A percentile compares a stretch with the other conserved stretches of the same genome.
Evolutionary conservation across 495 filamentous ascomycete species (phyloP).

Genomic region (Penicillium manginii): DNA sequence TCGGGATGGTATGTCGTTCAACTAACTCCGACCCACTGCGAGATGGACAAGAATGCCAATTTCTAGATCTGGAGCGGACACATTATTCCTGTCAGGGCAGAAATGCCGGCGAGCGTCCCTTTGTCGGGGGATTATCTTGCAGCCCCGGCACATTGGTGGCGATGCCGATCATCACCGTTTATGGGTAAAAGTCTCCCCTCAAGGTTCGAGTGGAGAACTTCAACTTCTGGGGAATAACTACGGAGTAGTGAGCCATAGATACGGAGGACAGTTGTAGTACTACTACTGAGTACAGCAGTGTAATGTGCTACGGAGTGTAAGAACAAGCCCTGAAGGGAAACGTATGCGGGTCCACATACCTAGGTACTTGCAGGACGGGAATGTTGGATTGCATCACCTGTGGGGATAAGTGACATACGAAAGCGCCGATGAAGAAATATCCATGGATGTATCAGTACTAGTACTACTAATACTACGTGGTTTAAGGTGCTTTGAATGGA

Average conservation of each 20-base stretch:
- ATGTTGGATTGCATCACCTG: too few species aligned
- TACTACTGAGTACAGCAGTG: background rate
- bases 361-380: too few species aligned
- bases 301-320: too few species aligned
- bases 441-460: too few species aligned
- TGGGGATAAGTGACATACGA: too few species aligned
- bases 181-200: slow-evolving; percentile 5
- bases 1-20: background rate
- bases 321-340: too few species aligned
- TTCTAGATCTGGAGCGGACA: background rate
- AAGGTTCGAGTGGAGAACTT: slow-evolving; percentile 1
- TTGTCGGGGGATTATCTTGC: background rate
- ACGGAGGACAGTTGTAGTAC: background rate
- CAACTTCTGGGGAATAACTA: background rate
- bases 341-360: too few species aligned
- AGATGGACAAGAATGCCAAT: background rate
- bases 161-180: background rate
- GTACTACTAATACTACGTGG: too few species aligned
- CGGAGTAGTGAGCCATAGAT: too few species aligned
- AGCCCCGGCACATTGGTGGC: background rate
- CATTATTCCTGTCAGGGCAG: slow-evolving; percentile 4
- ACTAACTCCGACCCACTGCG: background rate
- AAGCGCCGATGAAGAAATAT: too few species aligned
- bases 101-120: background rate
- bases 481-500: too few species aligned